Evolutionary conservation across 306 rosid species (phyloP).

Genomic region (Cucurbita argyrosperma): DNA sequence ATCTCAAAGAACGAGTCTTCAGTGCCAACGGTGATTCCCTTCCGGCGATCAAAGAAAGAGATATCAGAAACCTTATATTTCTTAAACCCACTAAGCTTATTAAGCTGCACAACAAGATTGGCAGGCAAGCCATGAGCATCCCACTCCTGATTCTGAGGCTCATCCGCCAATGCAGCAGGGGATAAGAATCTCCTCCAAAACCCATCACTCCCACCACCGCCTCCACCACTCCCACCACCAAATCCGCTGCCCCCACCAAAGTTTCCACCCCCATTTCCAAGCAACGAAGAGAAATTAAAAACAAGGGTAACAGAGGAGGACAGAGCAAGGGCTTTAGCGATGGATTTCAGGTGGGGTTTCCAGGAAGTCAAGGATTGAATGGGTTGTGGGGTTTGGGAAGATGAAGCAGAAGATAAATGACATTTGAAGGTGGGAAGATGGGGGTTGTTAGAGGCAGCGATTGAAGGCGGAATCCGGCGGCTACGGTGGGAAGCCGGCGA

Average conservation of each 20-base stretch:
- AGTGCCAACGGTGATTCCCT: constrained; percentile 33
- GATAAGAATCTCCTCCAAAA: constrained; percentile 41
- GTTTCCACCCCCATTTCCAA: constrained; percentile 8
- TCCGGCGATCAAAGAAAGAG: constrained; percentile 52
- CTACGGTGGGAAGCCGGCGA: constrained; percentile 13
- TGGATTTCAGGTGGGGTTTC: constrained; percentile 19
- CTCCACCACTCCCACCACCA: constrained; percentile 24
- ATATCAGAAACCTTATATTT: constrained; percentile 75
- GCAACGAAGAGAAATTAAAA: constrained; percentile 15
- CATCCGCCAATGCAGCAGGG: constrained; percentile 57
- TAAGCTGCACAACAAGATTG: constrained; percentile 60
- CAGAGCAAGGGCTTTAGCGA: constrained; percentile 37
- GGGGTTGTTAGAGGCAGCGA: not conserved
- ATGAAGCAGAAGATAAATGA: constrained; percentile 11
- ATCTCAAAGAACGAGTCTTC: constrained; percentile 87
- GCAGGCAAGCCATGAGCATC: constrained; percentile 86
- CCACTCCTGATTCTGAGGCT: constrained; percentile 50
- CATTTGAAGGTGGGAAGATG: constrained; percentile 22
- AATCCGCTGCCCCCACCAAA: constrained; percentile 13
- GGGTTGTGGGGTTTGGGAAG: constrained; percentile 15
- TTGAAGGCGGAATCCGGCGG: not conserved
- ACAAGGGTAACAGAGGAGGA: constrained; percentile 49
- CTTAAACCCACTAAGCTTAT: constrained; percentile 76
- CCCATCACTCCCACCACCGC: constrained; percentile 22
- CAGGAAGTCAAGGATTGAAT: not conserved